phyloP scores from a whole-genome alignment of 192 early-diverging fungal species.

The Mortierella hygrophila region DNA sequence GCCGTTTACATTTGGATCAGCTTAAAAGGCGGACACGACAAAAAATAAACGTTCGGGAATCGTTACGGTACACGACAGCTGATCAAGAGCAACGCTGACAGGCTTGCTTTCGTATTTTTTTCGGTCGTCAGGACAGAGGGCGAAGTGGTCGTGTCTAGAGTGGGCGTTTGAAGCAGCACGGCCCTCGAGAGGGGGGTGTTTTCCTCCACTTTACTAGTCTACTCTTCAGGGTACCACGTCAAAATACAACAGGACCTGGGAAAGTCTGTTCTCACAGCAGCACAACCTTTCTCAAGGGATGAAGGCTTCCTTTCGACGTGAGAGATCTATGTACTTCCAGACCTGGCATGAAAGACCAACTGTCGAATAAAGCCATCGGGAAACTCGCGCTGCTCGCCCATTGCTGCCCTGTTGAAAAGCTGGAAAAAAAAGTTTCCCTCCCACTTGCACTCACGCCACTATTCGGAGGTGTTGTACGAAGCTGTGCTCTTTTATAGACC shows the following conservation, averaged over 20 bases:
- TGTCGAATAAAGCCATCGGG: constrained; percentile 9
- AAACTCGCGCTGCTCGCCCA: not conserved
- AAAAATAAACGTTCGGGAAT: not conserved
- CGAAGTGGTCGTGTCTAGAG: not conserved
- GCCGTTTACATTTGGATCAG: not conserved
- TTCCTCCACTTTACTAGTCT: not conserved
- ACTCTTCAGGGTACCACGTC: not conserved
- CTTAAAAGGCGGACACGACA: not conserved
- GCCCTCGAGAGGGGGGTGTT: not conserved
- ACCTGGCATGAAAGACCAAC: constrained; percentile 4
- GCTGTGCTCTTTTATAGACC: not conserved
- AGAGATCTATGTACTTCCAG: not conserved
- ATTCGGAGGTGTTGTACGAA: constrained; percentile 4
- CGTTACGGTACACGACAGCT: not conserved
- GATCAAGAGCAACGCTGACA: not conserved
- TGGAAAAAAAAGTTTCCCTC: not conserved
- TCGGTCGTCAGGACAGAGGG: not conserved
- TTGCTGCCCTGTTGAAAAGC: not conserved
- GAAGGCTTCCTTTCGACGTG: not conserved
- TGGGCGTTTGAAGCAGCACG: not conserved
- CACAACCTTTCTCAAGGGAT: not conserved
- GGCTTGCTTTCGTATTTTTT: not conserved
- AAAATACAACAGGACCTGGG: not conserved
- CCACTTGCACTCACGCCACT: not conserved
- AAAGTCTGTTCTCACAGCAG: not conserved